Conservation (phyloP, 2,329 filamentous ascomycete genomes). For the Meredithiella fracta region DNA sequence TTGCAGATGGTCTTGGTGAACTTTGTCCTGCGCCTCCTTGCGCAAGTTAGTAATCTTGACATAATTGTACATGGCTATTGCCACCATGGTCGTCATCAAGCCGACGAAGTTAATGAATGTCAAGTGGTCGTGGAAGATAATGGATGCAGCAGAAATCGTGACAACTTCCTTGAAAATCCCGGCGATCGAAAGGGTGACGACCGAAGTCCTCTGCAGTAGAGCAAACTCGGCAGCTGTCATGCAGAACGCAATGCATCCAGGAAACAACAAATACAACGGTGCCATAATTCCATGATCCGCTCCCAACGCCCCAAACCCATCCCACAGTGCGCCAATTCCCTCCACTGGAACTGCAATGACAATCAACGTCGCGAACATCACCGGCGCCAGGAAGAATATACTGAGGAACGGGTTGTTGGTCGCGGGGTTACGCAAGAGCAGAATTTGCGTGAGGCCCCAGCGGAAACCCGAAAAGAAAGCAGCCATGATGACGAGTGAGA, state of each 20-base stretch:
- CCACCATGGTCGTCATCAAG: slow-evolving; percentile 70
- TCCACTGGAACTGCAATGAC: slow-evolving; percentile 74
- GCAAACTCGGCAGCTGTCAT: slow-evolving; percentile 98
- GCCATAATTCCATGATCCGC: slow-evolving; percentile 54
- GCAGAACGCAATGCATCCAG: slow-evolving; percentile 76
- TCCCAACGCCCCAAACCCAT: slow-evolving; percentile 47
- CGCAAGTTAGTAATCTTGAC: slow-evolving; percentile 88
- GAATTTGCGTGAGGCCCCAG: slow-evolving; percentile 96
- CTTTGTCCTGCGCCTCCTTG: slow-evolving; percentile 45
- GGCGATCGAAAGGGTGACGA: slow-evolving; percentile 89
- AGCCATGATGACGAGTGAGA: slow-evolving; percentile 80
- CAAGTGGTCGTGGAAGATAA: slow-evolving; percentile 77
- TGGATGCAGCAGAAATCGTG: slow-evolving; percentile 74
- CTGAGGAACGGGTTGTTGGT: slow-evolving; percentile 93
- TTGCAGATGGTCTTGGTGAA: slow-evolving; percentile 27
- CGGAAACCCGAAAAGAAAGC: slow-evolving; percentile 93
- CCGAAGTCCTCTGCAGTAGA: slow-evolving; percentile 80
- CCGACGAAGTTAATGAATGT: slow-evolving; percentile 79
- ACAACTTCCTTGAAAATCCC: slow-evolving; percentile 99
- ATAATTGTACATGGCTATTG: slow-evolving; percentile 83
- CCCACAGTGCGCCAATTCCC: slow-evolving; percentile 50
- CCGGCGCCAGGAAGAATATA: slow-evolving; percentile 91
- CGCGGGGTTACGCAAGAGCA: slow-evolving; percentile 81
- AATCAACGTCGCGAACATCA: slow-evolving; percentile 81
- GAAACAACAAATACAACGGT: slow-evolving; percentile 66